Percentiles rank a stretch among this genome's conserved stretches.
These are phyloP conservation scores for Aegilops longissima DNA, from an alignment of 176 grass and related monocot species.

Conservation along the genomic window DNA sequence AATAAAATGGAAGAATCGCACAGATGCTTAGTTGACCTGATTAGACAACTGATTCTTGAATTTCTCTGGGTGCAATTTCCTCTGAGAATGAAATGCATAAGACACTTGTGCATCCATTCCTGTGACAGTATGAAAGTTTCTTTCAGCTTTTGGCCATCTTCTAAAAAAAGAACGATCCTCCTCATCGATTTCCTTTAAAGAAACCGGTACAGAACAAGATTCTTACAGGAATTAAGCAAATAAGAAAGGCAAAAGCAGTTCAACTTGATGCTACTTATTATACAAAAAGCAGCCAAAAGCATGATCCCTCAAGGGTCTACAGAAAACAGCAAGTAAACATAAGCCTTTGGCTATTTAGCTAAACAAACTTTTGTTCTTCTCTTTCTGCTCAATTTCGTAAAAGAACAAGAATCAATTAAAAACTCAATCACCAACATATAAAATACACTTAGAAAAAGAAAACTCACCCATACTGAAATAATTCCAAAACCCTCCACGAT, in stretches of 20 bases:
- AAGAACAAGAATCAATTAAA: conserved; percentile 12
- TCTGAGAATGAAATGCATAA: conserved; percentile 88
- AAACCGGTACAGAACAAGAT: background rate
- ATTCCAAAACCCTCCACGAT: conserved; percentile 91
- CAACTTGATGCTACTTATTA: background rate
- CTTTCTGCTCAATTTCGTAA: background rate
- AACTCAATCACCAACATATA: background rate
- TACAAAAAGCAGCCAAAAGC: too few species aligned
- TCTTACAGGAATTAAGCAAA: background rate
- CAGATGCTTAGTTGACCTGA: conserved; percentile 61
- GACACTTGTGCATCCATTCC: conserved; percentile 99
- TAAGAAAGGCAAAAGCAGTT: background rate
- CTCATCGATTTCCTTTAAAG: background rate
- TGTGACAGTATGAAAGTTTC: conserved; percentile 35
- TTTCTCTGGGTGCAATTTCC: conserved; percentile 89
- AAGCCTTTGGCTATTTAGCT: conserved; percentile 14
- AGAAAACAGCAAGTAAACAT: background rate
- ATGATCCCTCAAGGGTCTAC: too few species aligned
- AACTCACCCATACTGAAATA: conserved; percentile 98
- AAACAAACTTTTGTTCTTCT: background rate
- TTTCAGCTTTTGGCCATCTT: conserved; percentile 29
- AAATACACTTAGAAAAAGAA: conserved; percentile 32
- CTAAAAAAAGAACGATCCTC: background rate
- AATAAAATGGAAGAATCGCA: background rate
- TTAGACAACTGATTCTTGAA: conserved; percentile 91